phyloP scores from a whole-genome alignment of 2,329 filamentous ascomycete species.

The Dothiorella sarmentorum region DNA sequence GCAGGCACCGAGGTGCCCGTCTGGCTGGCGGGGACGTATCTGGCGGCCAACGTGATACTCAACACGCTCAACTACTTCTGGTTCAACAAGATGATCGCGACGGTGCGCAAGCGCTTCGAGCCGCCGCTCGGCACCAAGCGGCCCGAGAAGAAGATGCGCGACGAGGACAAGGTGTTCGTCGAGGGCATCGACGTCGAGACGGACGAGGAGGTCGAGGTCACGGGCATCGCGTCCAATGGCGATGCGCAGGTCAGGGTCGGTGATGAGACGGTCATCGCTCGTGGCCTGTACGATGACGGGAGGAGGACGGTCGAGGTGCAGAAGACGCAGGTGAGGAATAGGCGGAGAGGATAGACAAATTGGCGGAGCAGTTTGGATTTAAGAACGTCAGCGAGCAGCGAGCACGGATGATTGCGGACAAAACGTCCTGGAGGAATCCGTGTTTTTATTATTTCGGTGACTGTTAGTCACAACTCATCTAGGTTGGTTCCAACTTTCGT shows the following conservation, averaged over 20 bases:
- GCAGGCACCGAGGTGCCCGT: slow-evolving; percentile 51
- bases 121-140: slow-evolving; percentile 50
- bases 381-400: too few relatives aligned
- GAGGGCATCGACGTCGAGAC: slow-evolving; percentile 22
- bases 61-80: slow-evolving; percentile 79
- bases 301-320: slow-evolving; percentile 10
- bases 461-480: neutral
- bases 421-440: neutral
- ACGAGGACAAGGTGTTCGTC: slow-evolving; percentile 23
- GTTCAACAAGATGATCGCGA: slow-evolving; percentile 83
- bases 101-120: slow-evolving; percentile 72
- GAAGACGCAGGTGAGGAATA: slow-evolving; percentile 5
- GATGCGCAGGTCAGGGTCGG: neutral
- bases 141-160: slow-evolving; percentile 19
- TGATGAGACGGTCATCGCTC: slow-evolving; percentile 1
- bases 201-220: slow-evolving; percentile 19
- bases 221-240: neutral
- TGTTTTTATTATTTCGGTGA: neutral
- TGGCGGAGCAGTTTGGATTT: too few relatives aligned
- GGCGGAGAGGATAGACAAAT: slow-evolving; percentile 6
- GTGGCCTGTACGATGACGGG: slow-evolving; percentile 15
- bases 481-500: neutral
- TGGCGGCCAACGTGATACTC: slow-evolving; percentile 67
- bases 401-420: neutral
- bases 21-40: slow-evolving; percentile 68